Evolutionary conservation across 1,284 basidiomycete genomes (phyloP).

Genomic region (Rhodotorula sp.): DNA sequence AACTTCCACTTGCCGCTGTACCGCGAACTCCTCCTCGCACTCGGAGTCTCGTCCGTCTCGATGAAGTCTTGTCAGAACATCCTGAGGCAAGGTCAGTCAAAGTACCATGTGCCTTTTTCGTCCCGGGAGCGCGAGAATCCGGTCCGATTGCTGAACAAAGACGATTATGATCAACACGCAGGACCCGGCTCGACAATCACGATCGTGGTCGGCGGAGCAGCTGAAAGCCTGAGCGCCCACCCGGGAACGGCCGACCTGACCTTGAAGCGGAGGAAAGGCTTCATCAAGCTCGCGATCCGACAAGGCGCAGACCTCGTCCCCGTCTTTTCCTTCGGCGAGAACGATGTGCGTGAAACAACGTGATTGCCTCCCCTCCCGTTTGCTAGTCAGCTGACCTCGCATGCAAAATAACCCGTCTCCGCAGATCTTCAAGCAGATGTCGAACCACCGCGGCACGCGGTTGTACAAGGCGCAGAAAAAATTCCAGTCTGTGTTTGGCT

Average conservation of each 20-base stretch:
- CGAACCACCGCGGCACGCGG: conserved; percentile 88
- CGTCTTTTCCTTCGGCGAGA: conserved; percentile 96
- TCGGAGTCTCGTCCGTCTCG: conserved; percentile 90
- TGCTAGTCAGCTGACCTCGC: too few species aligned
- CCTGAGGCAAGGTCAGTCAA: conserved; percentile 61
- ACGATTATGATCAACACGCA: conserved; percentile 6
- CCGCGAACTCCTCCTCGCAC: conserved; percentile 67
- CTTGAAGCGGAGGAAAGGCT: conserved; percentile 63
- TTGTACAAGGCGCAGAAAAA: conserved; percentile 80
- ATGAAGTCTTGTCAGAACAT: conserved; percentile 87
- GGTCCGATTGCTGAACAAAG: not conserved
- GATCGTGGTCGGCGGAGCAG: conserved; percentile 95
- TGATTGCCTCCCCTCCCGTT: not conserved
- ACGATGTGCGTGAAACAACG: conserved; percentile 67
- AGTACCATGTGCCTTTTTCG: conserved; percentile 52
- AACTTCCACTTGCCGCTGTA: conserved; percentile 94
- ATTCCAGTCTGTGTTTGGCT: conserved; percentile 88
- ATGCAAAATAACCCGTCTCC: not conserved
- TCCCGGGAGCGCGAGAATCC: too few species aligned
- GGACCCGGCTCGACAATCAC: conserved; percentile 66
- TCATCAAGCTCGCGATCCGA: conserved; percentile 94
- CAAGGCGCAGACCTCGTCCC: conserved; percentile 93
- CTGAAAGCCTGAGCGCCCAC: conserved; percentile 86
- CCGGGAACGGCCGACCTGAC: conserved; percentile 95
- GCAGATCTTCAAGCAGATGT: conserved; percentile 92